Percentiles rank a stretch among this genome's conserved stretches.
Conservation (phyloP, 176 grass and related monocot species). For the Aegilops speltoides region DNA sequence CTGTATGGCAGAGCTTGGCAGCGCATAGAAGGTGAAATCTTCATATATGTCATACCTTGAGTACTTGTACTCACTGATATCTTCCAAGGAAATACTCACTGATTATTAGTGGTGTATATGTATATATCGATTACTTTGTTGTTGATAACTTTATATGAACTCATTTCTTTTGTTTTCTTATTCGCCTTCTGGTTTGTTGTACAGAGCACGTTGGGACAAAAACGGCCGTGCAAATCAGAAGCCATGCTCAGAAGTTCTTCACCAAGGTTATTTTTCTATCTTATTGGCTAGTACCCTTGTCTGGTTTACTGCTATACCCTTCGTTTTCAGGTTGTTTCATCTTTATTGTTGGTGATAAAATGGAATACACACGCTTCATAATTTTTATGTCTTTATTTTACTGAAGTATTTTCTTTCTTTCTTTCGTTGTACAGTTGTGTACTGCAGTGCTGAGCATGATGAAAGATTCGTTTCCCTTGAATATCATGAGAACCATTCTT, state of each 20-base stretch:
- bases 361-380: conserved; percentile 1
- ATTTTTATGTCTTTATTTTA: conserved; percentile 3
- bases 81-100: neutral
- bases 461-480: conserved; percentile 18
- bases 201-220: conserved; percentile 98
- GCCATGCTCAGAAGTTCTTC: conserved; percentile 99
- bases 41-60: conserved; percentile 1
- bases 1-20: conserved; percentile 97
- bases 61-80: conserved; percentile 12
- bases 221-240: conserved; percentile 95
- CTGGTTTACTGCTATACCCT: conserved; percentile 17
- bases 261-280: conserved; percentile 74
- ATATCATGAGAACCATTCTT: conserved; percentile 1
- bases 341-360: conserved; percentile 19
- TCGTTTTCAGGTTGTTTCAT: conserved; percentile 13
- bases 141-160: conserved; percentile 28
- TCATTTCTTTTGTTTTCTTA: conserved; percentile 35
- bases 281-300: conserved; percentile 29
- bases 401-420: neutral
- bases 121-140: neutral
- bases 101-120: neutral
- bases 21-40: conserved; percentile 90
- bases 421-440: conserved; percentile 14
- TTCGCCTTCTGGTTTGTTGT: conserved; percentile 25
- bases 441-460: conserved; percentile 5